Conservation (phyloP, 495 filamentous ascomycete species). For the Xylaria palmicola region DNA sequence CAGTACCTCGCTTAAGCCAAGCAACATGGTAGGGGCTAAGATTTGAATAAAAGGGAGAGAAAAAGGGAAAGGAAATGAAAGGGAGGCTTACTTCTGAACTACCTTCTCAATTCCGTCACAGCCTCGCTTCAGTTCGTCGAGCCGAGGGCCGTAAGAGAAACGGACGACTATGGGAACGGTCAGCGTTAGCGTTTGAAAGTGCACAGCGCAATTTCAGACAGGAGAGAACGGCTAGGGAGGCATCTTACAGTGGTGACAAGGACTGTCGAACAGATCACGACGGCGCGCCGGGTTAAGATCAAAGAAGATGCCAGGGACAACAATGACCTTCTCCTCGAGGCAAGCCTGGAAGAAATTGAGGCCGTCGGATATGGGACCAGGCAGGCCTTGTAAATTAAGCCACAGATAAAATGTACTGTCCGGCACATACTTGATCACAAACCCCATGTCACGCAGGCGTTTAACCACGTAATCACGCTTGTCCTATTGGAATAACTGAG, state of each 20-base stretch:
- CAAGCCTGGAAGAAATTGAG: constrained; percentile 96
- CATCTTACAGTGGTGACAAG: constrained; percentile 77
- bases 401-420: constrained; percentile 91
- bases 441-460: constrained; percentile 79
- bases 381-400: constrained; percentile 57
- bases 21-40: not conserved
- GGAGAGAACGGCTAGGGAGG: not conserved
- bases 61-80: not conserved
- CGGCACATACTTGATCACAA: constrained; percentile 73
- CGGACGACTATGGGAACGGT: constrained; percentile 58
- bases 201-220: not conserved
- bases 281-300: constrained; percentile 89
- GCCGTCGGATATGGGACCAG: constrained; percentile 79
- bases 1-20: not conserved
- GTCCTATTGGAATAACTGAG: constrained; percentile 29
- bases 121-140: constrained; percentile 82
- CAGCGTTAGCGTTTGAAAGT: not conserved
- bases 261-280: constrained; percentile 88
- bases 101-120: constrained; percentile 89
- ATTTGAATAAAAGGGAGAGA: not conserved
- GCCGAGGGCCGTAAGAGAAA: constrained; percentile 84
- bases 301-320: constrained; percentile 91
- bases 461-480: constrained; percentile 88
- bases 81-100: constrained; percentile 56
- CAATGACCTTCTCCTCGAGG: constrained; percentile 87